Evolutionary conservation across 306 rosid genomes (phyloP).

Genomic region (Lathyrus aphaca): DNA sequence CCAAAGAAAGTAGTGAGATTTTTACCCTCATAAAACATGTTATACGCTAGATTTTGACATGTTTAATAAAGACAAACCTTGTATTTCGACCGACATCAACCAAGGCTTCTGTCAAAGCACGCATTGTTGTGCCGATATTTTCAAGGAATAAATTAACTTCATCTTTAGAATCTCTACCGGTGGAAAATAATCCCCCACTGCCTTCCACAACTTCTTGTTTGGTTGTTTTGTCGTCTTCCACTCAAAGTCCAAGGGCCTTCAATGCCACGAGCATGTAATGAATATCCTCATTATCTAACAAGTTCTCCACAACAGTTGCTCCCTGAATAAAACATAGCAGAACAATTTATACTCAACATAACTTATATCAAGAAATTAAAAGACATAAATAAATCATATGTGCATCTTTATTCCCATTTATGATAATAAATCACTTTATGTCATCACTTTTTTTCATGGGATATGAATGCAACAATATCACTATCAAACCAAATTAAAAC

Average conservation of each 20-base stretch:
- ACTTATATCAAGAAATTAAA: slow-evolving; percentile 15
- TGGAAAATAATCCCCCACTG: slow-evolving; percentile 84
- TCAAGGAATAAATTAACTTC: slow-evolving; percentile 94
- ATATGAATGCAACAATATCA: slow-evolving; percentile 2
- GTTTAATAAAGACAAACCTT: slow-evolving; percentile 54
- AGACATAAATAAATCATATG: not conserved
- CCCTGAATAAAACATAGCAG: slow-evolving; percentile 61
- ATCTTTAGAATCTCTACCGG: slow-evolving; percentile 57
- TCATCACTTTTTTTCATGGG: not conserved
- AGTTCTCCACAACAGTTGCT: slow-evolving; percentile 92
- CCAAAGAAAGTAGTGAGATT: slow-evolving; percentile 21
- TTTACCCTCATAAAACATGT: not conserved
- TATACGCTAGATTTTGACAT: slow-evolving; percentile 17
- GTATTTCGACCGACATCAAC: slow-evolving; percentile 89
- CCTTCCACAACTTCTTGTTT: slow-evolving; percentile 91
- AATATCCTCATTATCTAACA: slow-evolving; percentile 86
- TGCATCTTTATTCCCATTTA: slow-evolving; percentile 28
- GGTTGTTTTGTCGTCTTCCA: slow-evolving; percentile 73
- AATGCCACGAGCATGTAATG: slow-evolving; percentile 96
- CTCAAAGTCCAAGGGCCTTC: slow-evolving; percentile 74
- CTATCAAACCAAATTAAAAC: slow-evolving; percentile 1
- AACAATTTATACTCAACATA: slow-evolving; percentile 10
- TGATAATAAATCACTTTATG: slow-evolving; percentile 17
- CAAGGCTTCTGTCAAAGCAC: slow-evolving; percentile 95
- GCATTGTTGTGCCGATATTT: slow-evolving; percentile 99